These are phyloP conservation scores for Salix koriyanagi DNA, from an alignment of 345 rosid genomes.

Conservation along the genomic window DNA sequence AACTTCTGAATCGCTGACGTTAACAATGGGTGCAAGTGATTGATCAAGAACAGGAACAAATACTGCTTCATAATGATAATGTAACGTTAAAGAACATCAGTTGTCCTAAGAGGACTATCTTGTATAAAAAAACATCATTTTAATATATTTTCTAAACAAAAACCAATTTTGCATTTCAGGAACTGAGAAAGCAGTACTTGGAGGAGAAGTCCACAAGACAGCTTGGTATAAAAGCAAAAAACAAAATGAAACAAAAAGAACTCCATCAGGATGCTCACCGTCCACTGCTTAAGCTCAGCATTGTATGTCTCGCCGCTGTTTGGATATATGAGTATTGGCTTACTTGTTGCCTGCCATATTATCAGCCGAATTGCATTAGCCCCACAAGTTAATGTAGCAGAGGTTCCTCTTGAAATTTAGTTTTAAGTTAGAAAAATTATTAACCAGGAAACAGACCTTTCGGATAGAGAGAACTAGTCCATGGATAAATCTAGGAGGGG, in stretches of 20 bases:
- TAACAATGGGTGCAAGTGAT: neutral
- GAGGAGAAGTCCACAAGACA: neutral
- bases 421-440: neutral
- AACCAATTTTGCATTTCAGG: neutral
- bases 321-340: constrained; percentile 71
- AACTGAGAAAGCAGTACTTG: neutral
- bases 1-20: neutral
- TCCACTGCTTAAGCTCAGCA: constrained; percentile 60
- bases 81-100: neutral
- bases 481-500: constrained; percentile 67
- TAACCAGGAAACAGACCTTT: constrained; percentile 31
- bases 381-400: neutral
- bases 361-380: neutral
- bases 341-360: constrained; percentile 54
- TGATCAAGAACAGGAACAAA: neutral
- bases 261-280: constrained; percentile 40
- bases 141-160: no score
- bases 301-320: constrained; percentile 84
- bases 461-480: constrained; percentile 49
- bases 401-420: neutral
- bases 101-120: neutral
- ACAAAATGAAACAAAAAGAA: neutral
- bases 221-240: neutral
- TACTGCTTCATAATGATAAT: neutral
- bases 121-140: neutral